A percentile compares a stretch with the other conserved stretches of the same genome.
phyloP scores from a whole-genome alignment of 1,284 basidiomycete species.

The Fomitopsis pinicola region DNA sequence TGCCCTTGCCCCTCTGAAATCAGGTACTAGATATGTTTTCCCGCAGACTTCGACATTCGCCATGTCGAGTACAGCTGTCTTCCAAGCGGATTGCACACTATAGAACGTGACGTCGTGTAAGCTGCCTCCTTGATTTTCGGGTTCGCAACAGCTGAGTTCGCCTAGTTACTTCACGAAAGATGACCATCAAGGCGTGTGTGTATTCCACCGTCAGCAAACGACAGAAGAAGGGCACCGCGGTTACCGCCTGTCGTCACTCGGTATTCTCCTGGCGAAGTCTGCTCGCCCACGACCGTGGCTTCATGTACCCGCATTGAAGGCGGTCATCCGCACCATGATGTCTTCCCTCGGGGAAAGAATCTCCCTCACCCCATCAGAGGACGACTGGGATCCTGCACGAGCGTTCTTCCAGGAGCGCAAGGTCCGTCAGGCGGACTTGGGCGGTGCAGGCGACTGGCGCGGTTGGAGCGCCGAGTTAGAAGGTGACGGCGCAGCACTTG shows the following conservation, averaged over 20 bases:
- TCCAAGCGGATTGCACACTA: constrained; percentile 75
- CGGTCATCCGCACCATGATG: constrained; percentile 54
- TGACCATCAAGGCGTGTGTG: constrained; percentile 62
- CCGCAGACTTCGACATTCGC: constrained; percentile 57
- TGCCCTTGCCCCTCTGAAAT: background rate
- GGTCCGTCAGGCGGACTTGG: constrained; percentile 40
- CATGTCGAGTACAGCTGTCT: constrained; percentile 74
- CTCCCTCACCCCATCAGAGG: constrained; percentile 45
- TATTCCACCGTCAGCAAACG: constrained; percentile 65
- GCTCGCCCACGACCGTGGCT: constrained; percentile 64
- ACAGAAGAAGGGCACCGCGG: constrained; percentile 69
- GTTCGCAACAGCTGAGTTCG: constrained; percentile 3
- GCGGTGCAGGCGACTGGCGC: constrained; percentile 53
- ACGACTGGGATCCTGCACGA: constrained; percentile 58
- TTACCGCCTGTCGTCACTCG: constrained; percentile 71
- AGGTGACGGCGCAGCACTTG: constrained; percentile 25
- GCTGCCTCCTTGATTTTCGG: constrained; percentile 17
- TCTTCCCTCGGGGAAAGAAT: constrained; percentile 43
- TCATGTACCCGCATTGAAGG: constrained; percentile 60
- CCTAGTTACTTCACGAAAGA: constrained; percentile 69
- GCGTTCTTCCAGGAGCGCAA: constrained; percentile 63
- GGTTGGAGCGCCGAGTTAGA: constrained; percentile 65
- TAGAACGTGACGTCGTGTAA: constrained; percentile 74
- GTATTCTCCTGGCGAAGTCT: constrained; percentile 66
- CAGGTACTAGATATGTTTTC: background rate